Percentiles rank a stretch among this genome's conserved stretches.
Evolutionary conservation across 306 rosid genomes (phyloP).

Genomic region (Sophora flavescens): DNA sequence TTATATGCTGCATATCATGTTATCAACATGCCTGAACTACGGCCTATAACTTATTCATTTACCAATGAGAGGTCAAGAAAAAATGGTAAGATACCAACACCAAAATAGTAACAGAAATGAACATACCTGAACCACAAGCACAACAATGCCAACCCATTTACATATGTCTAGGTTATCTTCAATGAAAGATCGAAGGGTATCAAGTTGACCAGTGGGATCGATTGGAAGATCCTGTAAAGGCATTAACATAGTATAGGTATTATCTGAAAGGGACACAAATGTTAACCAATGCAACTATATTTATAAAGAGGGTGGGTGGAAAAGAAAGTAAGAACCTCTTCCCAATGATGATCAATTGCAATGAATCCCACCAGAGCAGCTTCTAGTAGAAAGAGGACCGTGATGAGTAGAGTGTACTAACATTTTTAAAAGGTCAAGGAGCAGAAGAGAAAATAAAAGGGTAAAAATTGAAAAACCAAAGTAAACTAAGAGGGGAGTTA

Average conservation of each 20-base stretch:
- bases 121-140: slow-evolving; percentile 76
- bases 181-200: slow-evolving; percentile 69
- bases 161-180: slow-evolving; percentile 74
- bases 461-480: slow-evolving; percentile 1
- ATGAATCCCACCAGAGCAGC: slow-evolving; percentile 83
- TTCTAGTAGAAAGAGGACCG: slow-evolving; percentile 65
- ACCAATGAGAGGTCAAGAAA: slow-evolving; percentile 22
- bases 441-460: background rate
- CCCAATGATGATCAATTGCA: slow-evolving; percentile 83
- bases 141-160: slow-evolving; percentile 79
- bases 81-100: slow-evolving; percentile 26
- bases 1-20: background rate
- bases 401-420: slow-evolving; percentile 74
- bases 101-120: slow-evolving; percentile 35
- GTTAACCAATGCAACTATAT: slow-evolving; percentile 28
- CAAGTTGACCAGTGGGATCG: slow-evolving; percentile 88
- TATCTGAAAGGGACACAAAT: slow-evolving; percentile 35
- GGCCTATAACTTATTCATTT: slow-evolving; percentile 20
- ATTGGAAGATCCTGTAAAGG: slow-evolving; percentile 79
- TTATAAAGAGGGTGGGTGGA: background rate
- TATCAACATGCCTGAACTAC: slow-evolving; percentile 14
- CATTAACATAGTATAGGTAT: slow-evolving; percentile 23
- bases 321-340: slow-evolving; percentile 56
- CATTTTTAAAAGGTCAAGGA: slow-evolving; percentile 59
- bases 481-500: slow-evolving; percentile 1